Percentiles rank a stretch among this genome's conserved stretches.
These are phyloP conservation scores for Colletotrichum sp. DNA, from an alignment of 2,329 filamentous ascomycete species.

Conservation along the genomic window DNA sequence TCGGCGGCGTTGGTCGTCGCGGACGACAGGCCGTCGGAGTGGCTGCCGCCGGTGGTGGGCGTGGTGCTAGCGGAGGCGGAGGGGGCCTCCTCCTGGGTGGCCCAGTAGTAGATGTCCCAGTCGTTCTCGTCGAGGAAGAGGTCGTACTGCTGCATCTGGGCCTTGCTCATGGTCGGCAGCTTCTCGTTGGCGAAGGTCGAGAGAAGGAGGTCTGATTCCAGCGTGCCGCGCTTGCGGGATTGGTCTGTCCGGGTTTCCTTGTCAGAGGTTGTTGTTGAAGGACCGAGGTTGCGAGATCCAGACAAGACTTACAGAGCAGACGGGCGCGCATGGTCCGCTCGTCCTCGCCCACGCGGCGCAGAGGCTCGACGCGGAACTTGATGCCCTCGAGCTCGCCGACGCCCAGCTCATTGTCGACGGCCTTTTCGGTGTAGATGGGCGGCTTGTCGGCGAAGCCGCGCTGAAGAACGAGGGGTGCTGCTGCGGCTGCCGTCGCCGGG, in stretches of 20 bases:
- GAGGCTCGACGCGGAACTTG: slow-evolving; percentile 87
- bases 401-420: slow-evolving; percentile 61
- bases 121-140: slow-evolving; percentile 97
- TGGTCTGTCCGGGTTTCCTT: slow-evolving; percentile 69
- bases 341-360: slow-evolving; percentile 85
- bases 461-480: slow-evolving; percentile 19
- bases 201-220: slow-evolving; percentile 94
- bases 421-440: slow-evolving; percentile 14
- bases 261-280: background rate
- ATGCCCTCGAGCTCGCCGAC: slow-evolving; percentile 90
- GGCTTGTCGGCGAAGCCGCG: slow-evolving; percentile 28
- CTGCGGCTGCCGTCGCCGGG: slow-evolving; percentile 18
- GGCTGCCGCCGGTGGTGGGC: slow-evolving; percentile 40
- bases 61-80: slow-evolving; percentile 45
- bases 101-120: slow-evolving; percentile 99
- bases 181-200: slow-evolving; percentile 90
- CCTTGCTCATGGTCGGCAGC: slow-evolving; percentile 73
- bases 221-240: slow-evolving; percentile 92
- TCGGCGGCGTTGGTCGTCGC: slow-evolving; percentile 27
- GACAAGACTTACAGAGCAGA: slow-evolving; percentile 63
- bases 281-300: background rate
- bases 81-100: slow-evolving; percentile 76
- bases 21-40: background rate
- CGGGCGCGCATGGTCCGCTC: slow-evolving; percentile 85
- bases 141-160: slow-evolving; percentile 85